A percentile compares a stretch with the other conserved stretches of the same genome.
Conservation (phyloP, 2,329 filamentous ascomycete species). For the Dissoconium aciculare region DNA sequence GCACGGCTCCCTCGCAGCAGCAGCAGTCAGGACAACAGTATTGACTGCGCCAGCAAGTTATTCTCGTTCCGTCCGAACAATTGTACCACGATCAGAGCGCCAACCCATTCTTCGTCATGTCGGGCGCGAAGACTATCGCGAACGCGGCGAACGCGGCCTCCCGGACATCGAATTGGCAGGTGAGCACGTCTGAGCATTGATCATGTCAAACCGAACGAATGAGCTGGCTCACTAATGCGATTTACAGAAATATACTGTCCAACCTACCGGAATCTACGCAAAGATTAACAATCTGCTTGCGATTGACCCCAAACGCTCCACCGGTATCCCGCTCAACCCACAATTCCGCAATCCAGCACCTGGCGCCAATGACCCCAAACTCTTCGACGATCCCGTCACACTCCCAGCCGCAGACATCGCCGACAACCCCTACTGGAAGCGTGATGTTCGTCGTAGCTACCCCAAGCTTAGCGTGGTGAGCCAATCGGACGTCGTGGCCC, state of each 20-base stretch:
- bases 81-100: no score
- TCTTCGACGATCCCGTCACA: constrained; percentile 71
- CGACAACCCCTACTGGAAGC: constrained; percentile 93
- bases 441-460: constrained; percentile 71
- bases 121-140: neutral
- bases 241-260: constrained; percentile 85
- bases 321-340: constrained; percentile 81
- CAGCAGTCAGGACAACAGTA: no score
- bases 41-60: no score
- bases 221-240: neutral
- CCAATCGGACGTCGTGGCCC: constrained; percentile 71
- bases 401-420: constrained; percentile 73
- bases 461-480: constrained; percentile 63
- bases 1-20: no score
- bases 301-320: constrained; percentile 76
- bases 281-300: constrained; percentile 61
- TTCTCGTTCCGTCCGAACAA: no score
- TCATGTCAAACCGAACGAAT: no score
- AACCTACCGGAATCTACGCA: constrained; percentile 82
- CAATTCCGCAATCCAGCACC: constrained; percentile 81
- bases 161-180: neutral
- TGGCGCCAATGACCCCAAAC: constrained; percentile 52
- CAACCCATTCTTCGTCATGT: no score
- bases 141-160: neutral
- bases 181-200: no score